These are phyloP conservation scores for Striga hermonthica DNA, from an alignment of 305 asterid species.

Conservation along the genomic window DNA sequence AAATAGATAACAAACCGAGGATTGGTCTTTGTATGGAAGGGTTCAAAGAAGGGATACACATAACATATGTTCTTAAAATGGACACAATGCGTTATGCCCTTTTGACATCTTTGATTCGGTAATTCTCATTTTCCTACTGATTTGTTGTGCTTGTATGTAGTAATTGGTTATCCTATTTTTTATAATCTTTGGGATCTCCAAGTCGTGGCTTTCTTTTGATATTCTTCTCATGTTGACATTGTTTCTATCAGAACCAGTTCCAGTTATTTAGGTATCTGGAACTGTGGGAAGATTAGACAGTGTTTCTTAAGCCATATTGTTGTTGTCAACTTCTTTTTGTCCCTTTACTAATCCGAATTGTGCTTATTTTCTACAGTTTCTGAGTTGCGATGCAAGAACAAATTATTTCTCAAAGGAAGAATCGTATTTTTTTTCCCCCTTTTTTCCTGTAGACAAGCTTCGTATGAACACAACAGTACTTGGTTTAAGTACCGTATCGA, in stretches of 20 bases:
- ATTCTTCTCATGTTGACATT: constrained; percentile 1
- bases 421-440: background rate
- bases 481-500: background rate
- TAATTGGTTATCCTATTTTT: constrained; percentile 22
- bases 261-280: background rate
- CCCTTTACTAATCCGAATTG: background rate
- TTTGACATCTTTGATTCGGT: constrained; percentile 92
- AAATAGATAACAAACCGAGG: constrained; percentile 92
- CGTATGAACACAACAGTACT: background rate
- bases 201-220: constrained; percentile 11
- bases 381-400: background rate
- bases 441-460: background rate
- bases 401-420: background rate
- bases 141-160: constrained; percentile 12
- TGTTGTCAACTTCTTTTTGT: background rate
- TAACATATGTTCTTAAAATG: constrained; percentile 94
- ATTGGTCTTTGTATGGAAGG: constrained; percentile 95
- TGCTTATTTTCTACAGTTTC: background rate
- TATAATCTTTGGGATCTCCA: constrained; percentile 15
- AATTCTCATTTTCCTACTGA: constrained; percentile 33
- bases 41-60: constrained; percentile 91
- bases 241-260: background rate
- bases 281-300: background rate
- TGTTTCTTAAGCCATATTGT: background rate
- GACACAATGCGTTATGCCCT: constrained; percentile 99